phyloP scores from a whole-genome alignment of 805 yeast genomes.

The Nakazawaea laoshanensis region DNA sequence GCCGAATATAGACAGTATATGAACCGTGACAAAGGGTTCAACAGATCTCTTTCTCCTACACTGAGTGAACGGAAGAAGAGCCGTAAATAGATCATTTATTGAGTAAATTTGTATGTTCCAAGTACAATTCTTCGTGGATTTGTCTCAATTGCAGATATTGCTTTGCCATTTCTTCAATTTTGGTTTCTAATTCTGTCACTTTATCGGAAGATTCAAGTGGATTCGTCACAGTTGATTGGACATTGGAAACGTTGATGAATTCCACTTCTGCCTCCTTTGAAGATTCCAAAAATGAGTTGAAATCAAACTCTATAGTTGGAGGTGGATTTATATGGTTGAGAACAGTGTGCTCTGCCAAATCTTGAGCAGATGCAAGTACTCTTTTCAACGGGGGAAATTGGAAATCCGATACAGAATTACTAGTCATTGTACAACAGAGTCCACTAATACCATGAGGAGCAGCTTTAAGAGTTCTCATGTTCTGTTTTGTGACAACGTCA shows the following conservation, averaged over 20 bases:
- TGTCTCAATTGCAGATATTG: constrained; percentile 53
- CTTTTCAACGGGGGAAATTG: constrained; percentile 62
- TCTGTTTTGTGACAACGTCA: constrained; percentile 67
- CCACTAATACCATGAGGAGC: constrained; percentile 19
- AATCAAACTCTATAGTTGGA: constrained; percentile 21
- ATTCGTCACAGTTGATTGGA: constrained; percentile 29
- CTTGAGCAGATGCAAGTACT: constrained; percentile 34
- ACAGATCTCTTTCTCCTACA: constrained; percentile 44
- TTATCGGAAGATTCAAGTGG: constrained; percentile 12
- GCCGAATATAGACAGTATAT: constrained; percentile 51
- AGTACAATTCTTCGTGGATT: constrained; percentile 50
- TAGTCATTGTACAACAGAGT: constrained; percentile 12
- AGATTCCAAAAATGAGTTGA: constrained; percentile 39
- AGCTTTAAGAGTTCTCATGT: constrained; percentile 43
- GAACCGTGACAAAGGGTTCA: constrained; percentile 49
- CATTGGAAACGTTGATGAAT: constrained; percentile 34
- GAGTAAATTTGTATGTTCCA: constrained; percentile 36
- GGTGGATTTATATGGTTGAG: constrained; percentile 17
- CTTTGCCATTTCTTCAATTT: constrained; percentile 39
- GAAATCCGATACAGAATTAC: not conserved
- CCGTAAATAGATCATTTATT: constrained; percentile 1
- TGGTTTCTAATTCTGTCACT: constrained; percentile 30
- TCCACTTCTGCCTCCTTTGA: constrained; percentile 43
- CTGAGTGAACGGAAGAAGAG: constrained; percentile 17
- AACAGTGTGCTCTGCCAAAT: constrained; percentile 35